Base-by-base conservation (phyloP, 495 filamentous ascomycete species). In the Hypoxylon cercidicola region DNA sequence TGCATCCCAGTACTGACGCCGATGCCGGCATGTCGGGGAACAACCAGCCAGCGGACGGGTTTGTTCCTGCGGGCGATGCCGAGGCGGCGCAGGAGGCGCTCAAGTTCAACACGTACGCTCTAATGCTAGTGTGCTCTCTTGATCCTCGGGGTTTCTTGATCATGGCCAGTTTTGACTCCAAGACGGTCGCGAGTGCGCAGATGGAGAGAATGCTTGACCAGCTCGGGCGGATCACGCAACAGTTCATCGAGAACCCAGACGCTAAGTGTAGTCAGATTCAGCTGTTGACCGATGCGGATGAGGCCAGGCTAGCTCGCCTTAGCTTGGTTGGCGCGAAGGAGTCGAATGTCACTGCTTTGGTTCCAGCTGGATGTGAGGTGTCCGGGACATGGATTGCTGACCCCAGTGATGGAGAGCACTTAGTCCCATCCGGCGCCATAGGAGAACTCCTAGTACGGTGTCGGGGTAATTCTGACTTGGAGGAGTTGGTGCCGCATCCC, bases 101-200 rank as follows among this genome's bases (percentile, higher is more conserved):
- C 19, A 84, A 88, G 58, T 90, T 90, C 72, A 89, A 89, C 57
- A 84, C 87, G 0, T 89, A 90, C 66, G 82, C 84, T 2, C 74
- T 90, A 11, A 90, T 89, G 84, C 70, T 89, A 37, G 85, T 81
- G 9, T 89, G 85, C 69, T 82, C 82, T 9, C 75, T 90, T 6
- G 77, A 79, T 51, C 77, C 82, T 16, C 75, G 77, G 18, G 85
- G 87, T 0, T 85, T 89, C 68, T 59, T 83, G 15, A 74, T 89
- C 30, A 84, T 82, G 66, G 87, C 87, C 0, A 89, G 84, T 64
- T 90, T 88, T 57, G 88, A 90, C 51, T 83, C 79, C 53, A 75
- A 75, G 43, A 73, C 73, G 3, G 73, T 78, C 6, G 59, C 66
- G 8, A 75, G 66, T 30, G 46, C 50, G 2, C 70, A 66, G 1